A percentile compares a stretch with the other conserved stretches of the same genome.
Evolutionary conservation across 164 flowering plant species (phyloP).

Genomic region (Macadamia integrifolia): DNA sequence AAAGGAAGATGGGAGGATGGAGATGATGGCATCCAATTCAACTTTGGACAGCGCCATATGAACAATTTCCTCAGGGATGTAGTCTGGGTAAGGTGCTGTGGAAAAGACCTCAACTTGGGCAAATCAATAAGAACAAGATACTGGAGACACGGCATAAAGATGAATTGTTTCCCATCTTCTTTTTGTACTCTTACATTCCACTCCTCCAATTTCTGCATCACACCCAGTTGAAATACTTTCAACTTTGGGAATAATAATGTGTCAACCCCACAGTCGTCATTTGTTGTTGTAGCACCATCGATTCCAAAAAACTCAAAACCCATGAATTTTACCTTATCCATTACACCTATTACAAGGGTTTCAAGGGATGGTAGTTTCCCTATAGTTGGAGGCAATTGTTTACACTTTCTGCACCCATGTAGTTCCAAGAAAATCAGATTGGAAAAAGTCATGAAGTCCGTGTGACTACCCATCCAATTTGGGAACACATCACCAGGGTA

Average conservation of each 20-base stretch:
- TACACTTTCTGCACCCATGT: neutral
- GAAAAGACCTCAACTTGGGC: too few species aligned
- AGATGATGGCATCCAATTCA: too few species aligned
- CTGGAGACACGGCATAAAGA: too few species aligned
- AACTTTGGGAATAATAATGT: neutral
- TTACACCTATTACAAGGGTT: neutral
- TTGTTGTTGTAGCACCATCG: neutral
- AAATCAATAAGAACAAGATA: too few species aligned
- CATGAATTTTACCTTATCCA: neutral
- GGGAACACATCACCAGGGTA: neutral
- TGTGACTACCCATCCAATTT: neutral
- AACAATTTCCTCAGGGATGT: too few species aligned
- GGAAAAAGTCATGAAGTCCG: neutral
- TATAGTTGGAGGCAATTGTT: neutral
- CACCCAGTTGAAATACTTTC: neutral
- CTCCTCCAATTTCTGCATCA: neutral
- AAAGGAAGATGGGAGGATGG: too few species aligned
- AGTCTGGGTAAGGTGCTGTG: too few species aligned
- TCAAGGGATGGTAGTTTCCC: neutral
- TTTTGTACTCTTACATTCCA: neutral
- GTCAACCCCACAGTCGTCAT: neutral
- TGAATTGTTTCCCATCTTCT: too few species aligned
- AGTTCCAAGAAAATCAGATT: neutral
- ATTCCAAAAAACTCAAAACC: neutral
- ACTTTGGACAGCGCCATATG: too few species aligned